phyloP scores from a whole-genome alignment of 768 basidiomycete species.

The Mrakia frigida region DNA sequence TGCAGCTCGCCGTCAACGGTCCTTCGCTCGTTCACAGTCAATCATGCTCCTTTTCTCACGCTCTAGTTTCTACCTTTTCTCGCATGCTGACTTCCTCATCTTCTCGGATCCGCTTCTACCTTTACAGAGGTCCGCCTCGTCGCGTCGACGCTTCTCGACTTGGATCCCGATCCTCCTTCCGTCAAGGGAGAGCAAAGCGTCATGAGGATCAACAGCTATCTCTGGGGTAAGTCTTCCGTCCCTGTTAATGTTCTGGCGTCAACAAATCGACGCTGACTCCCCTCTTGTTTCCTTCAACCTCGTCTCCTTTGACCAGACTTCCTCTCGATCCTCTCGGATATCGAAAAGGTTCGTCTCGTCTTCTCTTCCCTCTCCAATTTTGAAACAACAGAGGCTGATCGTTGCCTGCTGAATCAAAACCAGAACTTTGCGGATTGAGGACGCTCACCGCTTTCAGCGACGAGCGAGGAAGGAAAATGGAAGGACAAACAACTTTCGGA shows the following conservation, averaged over 20 bases:
- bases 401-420: not conserved
- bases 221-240: constrained; percentile 44
- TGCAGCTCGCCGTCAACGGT: constrained; percentile 40
- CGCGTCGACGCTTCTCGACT: constrained; percentile 85
- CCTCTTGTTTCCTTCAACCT: not conserved
- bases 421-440: constrained; percentile 18
- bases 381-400: not conserved
- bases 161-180: constrained; percentile 46
- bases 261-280: not conserved
- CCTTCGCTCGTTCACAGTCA: constrained; percentile 56
- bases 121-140: constrained; percentile 71
- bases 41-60: not conserved
- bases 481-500: not conserved
- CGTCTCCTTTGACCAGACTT: constrained; percentile 64
- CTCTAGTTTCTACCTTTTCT: no score
- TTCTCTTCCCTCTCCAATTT: not conserved
- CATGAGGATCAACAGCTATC: constrained; percentile 33
- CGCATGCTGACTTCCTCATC: not conserved
- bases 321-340: constrained; percentile 81
- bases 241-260: not conserved
- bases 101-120: not conserved
- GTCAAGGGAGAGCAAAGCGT: constrained; percentile 16
- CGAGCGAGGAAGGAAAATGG: not conserved
- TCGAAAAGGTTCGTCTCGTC: constrained; percentile 54
- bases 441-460: not conserved